A percentile compares a stretch with the other conserved stretches of the same genome.
These are phyloP conservation scores for Ajuga chamaepitys DNA, from an alignment of 257 asterid genomes.

Conservation along the genomic window DNA sequence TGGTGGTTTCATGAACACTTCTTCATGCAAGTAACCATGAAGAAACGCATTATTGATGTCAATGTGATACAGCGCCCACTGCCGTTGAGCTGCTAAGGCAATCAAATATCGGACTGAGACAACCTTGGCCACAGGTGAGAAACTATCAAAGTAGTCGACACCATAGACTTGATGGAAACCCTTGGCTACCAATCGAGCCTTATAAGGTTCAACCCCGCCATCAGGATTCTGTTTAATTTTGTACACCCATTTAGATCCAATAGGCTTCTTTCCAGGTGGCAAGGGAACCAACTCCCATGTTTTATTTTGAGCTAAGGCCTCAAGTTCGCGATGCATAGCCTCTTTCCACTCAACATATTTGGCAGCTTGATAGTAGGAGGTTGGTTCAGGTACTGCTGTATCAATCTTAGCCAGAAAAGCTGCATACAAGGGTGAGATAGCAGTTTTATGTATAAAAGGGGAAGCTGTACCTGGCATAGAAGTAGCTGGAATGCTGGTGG, in stretches of 20 bases:
- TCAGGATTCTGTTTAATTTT: not conserved
- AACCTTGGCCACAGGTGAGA: not conserved
- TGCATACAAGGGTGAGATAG: too few relatives aligned
- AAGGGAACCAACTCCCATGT: not conserved
- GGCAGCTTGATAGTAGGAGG: too few relatives aligned
- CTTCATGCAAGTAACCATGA: not conserved
- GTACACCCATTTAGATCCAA: not conserved
- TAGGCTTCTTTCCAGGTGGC: not conserved
- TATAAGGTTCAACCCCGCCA: not conserved
- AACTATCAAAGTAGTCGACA: not conserved
- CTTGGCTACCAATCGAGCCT: not conserved
- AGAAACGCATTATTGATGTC: not conserved
- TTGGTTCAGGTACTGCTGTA: too few relatives aligned
- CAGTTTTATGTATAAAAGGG: too few relatives aligned
- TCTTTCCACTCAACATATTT: not conserved
- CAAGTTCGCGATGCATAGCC: not conserved
- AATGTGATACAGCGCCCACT: not conserved
- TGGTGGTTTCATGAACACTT: not conserved
- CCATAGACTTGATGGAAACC: not conserved
- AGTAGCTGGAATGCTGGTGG: too few relatives aligned
- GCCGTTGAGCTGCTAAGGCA: not conserved
- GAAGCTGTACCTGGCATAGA: too few relatives aligned
- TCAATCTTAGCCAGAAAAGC: too few relatives aligned
- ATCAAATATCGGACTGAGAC: not conserved
- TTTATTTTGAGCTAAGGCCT: not conserved